Conservation (phyloP, 1,139 yeast species). For the Taphrina sp. region DNA sequence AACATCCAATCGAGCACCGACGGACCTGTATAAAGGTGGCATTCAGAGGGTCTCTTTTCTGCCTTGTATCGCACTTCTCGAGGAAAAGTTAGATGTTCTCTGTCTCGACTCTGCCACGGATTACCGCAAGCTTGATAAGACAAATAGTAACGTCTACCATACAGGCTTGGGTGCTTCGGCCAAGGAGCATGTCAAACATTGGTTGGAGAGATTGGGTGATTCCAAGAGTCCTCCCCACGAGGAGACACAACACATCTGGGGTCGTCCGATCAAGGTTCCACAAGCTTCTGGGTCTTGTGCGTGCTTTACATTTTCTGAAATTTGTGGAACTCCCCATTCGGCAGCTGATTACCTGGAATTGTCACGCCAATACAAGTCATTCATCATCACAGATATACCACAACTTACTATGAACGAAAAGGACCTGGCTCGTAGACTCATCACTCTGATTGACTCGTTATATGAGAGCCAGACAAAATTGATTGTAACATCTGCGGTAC, state of each 20-base stretch:
- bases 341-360: slow-evolving; percentile 91
- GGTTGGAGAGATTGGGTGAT: slow-evolving; percentile 78
- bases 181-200: slow-evolving; percentile 61
- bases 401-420: slow-evolving; percentile 71
- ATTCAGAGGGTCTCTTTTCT: slow-evolving; percentile 86
- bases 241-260: slow-evolving; percentile 72
- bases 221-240: slow-evolving; percentile 47
- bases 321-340: slow-evolving; percentile 85
- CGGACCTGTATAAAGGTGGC: slow-evolving; percentile 87
- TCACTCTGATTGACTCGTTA: slow-evolving; percentile 90
- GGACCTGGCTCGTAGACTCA: slow-evolving; percentile 83
- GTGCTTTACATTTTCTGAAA: slow-evolving; percentile 76
- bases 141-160: slow-evolving; percentile 76
- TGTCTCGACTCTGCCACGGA: slow-evolving; percentile 88
- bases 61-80: slow-evolving; percentile 83
- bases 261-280: slow-evolving; percentile 75
- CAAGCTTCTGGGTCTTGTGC: slow-evolving; percentile 76
- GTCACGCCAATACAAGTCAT: slow-evolving; percentile 72
- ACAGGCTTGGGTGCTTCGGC: slow-evolving; percentile 64
- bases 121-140: slow-evolving; percentile 83
- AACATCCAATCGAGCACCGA: slow-evolving; percentile 93
- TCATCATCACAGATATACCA: slow-evolving; percentile 89
- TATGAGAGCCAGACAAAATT: slow-evolving; percentile 84
- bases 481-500: slow-evolving; percentile 85
- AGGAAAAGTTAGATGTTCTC: slow-evolving; percentile 70